These are phyloP conservation scores for Diaporthe longicolla DNA, from an alignment of 2,329 filamentous ascomycete species.

Conservation along the genomic window DNA sequence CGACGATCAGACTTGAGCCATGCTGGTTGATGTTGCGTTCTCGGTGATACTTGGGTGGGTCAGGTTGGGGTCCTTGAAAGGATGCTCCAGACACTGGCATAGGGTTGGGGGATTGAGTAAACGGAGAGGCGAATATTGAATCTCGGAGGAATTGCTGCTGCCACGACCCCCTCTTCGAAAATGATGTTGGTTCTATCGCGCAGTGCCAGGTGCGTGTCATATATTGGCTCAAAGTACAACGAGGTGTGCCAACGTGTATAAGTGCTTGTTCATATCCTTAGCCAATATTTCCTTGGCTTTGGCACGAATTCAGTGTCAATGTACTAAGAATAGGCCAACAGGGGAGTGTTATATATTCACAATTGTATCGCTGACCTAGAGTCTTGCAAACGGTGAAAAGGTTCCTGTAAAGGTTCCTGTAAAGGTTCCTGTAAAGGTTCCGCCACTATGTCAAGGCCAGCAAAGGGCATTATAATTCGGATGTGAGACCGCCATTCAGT, in stretches of 20 bases:
- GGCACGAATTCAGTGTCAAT: neutral
- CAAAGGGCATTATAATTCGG: neutral
- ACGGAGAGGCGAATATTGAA: neutral
- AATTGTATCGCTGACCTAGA: neutral
- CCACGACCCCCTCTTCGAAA: neutral
- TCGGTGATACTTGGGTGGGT: too few relatives aligned
- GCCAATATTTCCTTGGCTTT: too few relatives aligned
- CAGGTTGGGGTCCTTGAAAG: too few relatives aligned
- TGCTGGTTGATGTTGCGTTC: neutral
- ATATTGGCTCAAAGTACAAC: too few relatives aligned
- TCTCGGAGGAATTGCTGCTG: neutral
- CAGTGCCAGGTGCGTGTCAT: neutral
- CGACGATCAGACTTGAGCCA: slow-evolving; percentile 1
- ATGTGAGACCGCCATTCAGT: neutral
- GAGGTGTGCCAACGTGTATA: neutral
- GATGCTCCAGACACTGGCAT: too few relatives aligned
- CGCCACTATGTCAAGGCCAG: too few relatives aligned
- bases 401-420: neutral
- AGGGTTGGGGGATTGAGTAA: too few relatives aligned
- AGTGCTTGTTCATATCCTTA: neutral
- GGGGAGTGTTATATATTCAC: neutral
- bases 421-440: neutral
- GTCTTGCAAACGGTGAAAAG: neutral
- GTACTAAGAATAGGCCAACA: neutral
- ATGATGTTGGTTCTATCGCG: neutral